Evolutionary conservation across 164 flowering plant species (phyloP), one percentile per base, ranked within the genome.

Genomic region (Tetrastigma voinierianum): DNA sequence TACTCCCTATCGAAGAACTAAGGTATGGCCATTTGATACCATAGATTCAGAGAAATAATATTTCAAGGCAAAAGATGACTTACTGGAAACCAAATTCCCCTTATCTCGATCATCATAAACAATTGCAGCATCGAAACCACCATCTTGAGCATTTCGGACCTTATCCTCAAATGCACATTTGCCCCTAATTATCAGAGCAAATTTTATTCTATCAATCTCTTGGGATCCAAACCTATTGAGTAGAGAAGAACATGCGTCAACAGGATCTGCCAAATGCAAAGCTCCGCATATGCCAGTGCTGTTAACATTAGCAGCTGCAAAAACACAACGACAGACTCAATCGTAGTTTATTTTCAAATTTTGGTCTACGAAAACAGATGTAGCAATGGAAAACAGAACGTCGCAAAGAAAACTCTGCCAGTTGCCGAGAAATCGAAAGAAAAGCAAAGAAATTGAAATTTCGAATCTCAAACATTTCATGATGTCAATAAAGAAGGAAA

Each of bases 131-230:
- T 46, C 63, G 64, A 77, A 87, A 2, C 91, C 91, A 1, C 73
- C 79, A 20, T 25, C 74, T 52, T 87, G 87, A 14, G 87, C 87
- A 67, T 82, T 80, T 64, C 68, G 67, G 19, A 85, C 74, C 59
- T 87, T 87, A 14, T 81, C 86, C 45, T 76, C 83, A 56, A 87
- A 87, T 43, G 75, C 66, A 74, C 91, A 87, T 10, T 62, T 64
- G 6, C 91, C 91, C 45, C 91, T 83, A 46, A 57, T 78, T 19
- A 85, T 79, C 81, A 87, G 61, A 57, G 66, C 91, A 47, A 87
- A 77, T 55, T 67, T 66, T 32, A 45, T 61, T 20, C 1, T 14
- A 14, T 64, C 77, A 1, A 61, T 23, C 10, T 32, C 62, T 17
- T 66, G 72, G 4, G 62, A 57, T 14, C 17, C 19, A 44, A 64